Evolutionary conservation across 768 basidiomycete genomes (phyloP).

Genomic region (Strobilomyces confusus): DNA sequence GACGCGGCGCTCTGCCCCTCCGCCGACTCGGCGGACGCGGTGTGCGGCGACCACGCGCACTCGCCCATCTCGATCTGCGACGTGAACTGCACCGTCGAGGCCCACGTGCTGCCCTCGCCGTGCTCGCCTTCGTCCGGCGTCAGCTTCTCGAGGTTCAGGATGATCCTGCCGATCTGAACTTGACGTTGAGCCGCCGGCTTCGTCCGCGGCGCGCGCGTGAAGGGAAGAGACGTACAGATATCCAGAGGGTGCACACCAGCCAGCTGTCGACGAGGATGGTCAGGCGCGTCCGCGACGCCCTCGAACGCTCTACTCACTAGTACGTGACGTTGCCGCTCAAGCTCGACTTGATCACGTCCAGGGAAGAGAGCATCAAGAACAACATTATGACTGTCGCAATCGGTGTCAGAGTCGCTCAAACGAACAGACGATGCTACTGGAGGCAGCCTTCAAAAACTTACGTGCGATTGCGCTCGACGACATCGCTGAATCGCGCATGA

Average conservation of each 20-base stretch:
- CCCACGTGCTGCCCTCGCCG: no score
- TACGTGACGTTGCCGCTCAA: constrained; percentile 20
- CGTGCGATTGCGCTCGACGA: constrained; percentile 9
- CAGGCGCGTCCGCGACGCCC: neutral
- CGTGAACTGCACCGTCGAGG: constrained; percentile 14
- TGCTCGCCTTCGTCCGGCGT: neutral
- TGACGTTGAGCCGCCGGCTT: neutral
- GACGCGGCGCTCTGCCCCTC: neutral
- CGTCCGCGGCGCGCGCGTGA: neutral
- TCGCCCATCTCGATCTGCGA: constrained; percentile 15
- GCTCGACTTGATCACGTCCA: constrained; percentile 7
- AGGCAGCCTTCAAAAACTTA: constrained; percentile 7
- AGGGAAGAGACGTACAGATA: constrained; percentile 13
- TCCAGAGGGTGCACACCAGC: constrained; percentile 16
- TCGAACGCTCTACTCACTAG: constrained; percentile 9
- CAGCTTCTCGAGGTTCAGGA: constrained; percentile 12
- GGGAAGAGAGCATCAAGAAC: constrained; percentile 15
- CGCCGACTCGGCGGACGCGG: neutral
- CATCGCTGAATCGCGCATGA: constrained; percentile 17
- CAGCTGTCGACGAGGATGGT: constrained; percentile 8
- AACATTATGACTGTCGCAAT: constrained; percentile 13
- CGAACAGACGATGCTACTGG: neutral
- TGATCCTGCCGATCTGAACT: constrained; percentile 17
- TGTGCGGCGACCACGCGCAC: neutral
- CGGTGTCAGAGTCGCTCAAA: neutral